These are phyloP conservation scores for Rasamsonia emersonii DNA, from an alignment of 2,329 filamentous ascomycete species.

Conservation along the genomic window DNA sequence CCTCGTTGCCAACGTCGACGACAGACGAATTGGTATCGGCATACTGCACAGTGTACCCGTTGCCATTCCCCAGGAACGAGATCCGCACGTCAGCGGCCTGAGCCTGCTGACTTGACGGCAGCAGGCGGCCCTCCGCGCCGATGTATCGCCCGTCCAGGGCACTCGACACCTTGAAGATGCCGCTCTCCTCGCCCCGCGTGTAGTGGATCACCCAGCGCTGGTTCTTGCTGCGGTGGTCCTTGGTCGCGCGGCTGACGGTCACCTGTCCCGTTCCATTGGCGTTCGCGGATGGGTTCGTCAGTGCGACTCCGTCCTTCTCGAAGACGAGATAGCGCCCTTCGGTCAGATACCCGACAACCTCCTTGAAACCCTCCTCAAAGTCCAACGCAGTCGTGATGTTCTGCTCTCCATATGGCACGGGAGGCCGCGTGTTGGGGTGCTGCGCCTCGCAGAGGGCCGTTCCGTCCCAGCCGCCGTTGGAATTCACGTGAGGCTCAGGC, in stretches of 20 bases:
- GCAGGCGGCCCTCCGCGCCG: slow-evolving; percentile 14
- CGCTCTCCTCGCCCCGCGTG: slow-evolving; percentile 19
- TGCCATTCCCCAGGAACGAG: slow-evolving; percentile 25
- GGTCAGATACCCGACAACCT: slow-evolving; percentile 43
- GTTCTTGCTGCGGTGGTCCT: slow-evolving; percentile 28
- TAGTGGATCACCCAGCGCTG: slow-evolving; percentile 46
- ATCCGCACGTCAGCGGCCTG: slow-evolving; percentile 21
- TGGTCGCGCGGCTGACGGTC: slow-evolving; percentile 18
- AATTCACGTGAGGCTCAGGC: slow-evolving; percentile 34
- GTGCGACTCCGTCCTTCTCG: slow-evolving; percentile 36
- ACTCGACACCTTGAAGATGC: slow-evolving; percentile 31
- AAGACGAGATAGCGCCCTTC: slow-evolving; percentile 49
- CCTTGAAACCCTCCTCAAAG: slow-evolving; percentile 48
- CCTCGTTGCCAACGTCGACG: slow-evolving; percentile 11
- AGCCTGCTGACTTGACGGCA: slow-evolving; percentile 8
- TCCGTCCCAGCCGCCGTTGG: slow-evolving; percentile 37
- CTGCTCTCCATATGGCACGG: slow-evolving; percentile 42
- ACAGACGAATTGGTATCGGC: slow-evolving; percentile 6
- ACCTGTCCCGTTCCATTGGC: slow-evolving; percentile 4
- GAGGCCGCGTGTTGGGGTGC: slow-evolving; percentile 30
- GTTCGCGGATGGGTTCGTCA: slow-evolving; percentile 25
- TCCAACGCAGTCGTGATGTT: slow-evolving; percentile 24
- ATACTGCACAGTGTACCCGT: slow-evolving; percentile 24
- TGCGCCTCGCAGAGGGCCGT: slow-evolving; percentile 36
- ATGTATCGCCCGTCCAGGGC: slow-evolving; percentile 33